These are phyloP conservation scores for Nymphaea colorata DNA, from an alignment of 164 flowering plant species.

Conservation along the genomic window DNA sequence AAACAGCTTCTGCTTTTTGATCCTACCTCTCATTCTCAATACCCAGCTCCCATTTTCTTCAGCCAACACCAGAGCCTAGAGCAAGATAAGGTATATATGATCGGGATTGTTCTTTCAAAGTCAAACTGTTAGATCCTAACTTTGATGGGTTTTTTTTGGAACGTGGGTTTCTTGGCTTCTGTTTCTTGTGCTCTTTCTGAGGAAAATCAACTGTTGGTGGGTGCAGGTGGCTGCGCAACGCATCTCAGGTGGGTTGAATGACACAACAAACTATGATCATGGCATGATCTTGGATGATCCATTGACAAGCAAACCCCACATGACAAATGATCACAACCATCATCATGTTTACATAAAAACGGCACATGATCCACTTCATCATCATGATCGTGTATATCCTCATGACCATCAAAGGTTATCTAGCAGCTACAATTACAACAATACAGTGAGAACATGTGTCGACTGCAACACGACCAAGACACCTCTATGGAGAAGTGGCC, in stretches of 20 bases:
- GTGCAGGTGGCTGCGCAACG: not conserved
- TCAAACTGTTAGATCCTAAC: too few relatives aligned
- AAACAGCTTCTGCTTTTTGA: not conserved
- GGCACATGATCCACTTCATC: not conserved
- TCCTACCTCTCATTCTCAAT: not conserved
- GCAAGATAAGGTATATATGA: not conserved
- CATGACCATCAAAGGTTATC: not conserved
- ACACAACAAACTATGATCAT: not conserved
- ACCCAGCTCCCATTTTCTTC: not conserved
- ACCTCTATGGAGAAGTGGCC: conserved; percentile 17
- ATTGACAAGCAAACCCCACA: not conserved
- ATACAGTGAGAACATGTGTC: conserved; percentile 5
- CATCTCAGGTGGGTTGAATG: not conserved
- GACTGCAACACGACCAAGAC: conserved; percentile 13
- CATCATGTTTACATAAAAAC: not conserved
- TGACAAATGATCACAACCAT: not conserved
- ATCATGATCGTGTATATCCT: not conserved
- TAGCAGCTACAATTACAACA: not conserved
- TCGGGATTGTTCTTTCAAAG: too few relatives aligned
- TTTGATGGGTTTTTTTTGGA: too few relatives aligned
- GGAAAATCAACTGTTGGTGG: not conserved
- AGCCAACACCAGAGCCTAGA: not conserved
- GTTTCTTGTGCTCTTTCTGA: too few relatives aligned
- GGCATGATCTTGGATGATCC: not conserved
- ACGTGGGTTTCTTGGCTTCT: too few relatives aligned